These are phyloP conservation scores for Geranium incanum DNA, from an alignment of 441 rosid species.

Conservation along the genomic window DNA sequence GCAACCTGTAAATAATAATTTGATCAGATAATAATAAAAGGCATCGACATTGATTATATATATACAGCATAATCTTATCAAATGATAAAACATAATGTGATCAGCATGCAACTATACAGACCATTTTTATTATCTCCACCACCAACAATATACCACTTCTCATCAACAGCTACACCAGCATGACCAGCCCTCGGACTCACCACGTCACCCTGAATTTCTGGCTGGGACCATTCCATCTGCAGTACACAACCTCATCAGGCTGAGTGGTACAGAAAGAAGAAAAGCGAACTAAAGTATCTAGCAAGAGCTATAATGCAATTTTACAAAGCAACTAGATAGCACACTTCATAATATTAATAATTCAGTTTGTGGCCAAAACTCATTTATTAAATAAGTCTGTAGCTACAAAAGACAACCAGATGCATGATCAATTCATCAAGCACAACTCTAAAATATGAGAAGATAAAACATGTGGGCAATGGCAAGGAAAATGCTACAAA, in stretches of 20 bases:
- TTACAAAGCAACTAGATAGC: neutral
- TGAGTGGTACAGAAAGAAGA: neutral
- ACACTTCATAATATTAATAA: neutral
- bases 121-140: slow-evolving; percentile 95
- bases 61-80: slow-evolving; percentile 3
- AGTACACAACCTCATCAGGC: slow-evolving; percentile 15
- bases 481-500: no score
- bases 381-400: neutral
- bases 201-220: slow-evolving; percentile 68
- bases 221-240: slow-evolving; percentile 97
- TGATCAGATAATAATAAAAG: slow-evolving; percentile 3
- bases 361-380: neutral
- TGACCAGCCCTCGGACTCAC: slow-evolving; percentile 92
- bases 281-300: neutral
- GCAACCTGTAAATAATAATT: slow-evolving; percentile 46
- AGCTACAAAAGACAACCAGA: neutral
- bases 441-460: neutral
- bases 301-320: neutral
- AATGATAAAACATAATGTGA: slow-evolving; percentile 16
- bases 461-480: no score
- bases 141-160: slow-evolving; percentile 83
- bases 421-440: neutral
- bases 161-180: slow-evolving; percentile 66
- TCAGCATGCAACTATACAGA: slow-evolving; percentile 22
- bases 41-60: neutral